Evolutionary conservation across 768 basidiomycete species (phyloP).

Genomic region (Lactifluus hygrophoroides): DNA sequence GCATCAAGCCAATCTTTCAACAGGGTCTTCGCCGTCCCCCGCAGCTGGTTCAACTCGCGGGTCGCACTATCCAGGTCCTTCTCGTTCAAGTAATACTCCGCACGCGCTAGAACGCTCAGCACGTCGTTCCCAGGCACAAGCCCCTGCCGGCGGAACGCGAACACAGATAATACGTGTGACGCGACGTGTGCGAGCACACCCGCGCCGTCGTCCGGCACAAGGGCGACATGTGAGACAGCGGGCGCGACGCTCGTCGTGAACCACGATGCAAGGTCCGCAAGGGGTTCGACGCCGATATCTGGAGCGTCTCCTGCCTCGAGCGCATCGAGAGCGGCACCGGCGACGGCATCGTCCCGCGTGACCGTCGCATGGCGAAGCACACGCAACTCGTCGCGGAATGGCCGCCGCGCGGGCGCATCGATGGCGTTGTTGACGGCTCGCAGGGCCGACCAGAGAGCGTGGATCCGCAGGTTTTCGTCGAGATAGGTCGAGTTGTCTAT

Average conservation of each 20-base stretch:
- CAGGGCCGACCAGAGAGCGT: constrained; percentile 88
- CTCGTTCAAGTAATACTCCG: constrained; percentile 82
- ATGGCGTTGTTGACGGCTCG: constrained; percentile 67
- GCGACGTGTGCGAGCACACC: constrained; percentile 83
- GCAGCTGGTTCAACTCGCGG: constrained; percentile 85
- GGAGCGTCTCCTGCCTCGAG: constrained; percentile 66
- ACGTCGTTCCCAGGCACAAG: constrained; percentile 77
- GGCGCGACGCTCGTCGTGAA: constrained; percentile 78
- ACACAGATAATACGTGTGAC: constrained; percentile 62
- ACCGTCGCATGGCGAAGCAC: constrained; percentile 67
- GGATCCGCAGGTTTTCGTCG: constrained; percentile 87
- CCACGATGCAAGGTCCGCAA: constrained; percentile 87
- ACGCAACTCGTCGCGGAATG: constrained; percentile 87
- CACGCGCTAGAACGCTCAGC: constrained; percentile 76
- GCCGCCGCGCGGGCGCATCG: constrained; percentile 55
- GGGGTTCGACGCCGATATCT: constrained; percentile 77
- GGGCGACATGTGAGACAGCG: constrained; percentile 76
- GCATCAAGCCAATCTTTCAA: constrained; percentile 86
- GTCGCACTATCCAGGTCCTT: constrained; percentile 88
- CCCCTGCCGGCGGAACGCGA: constrained; percentile 76
- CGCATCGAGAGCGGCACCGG: constrained; percentile 55
- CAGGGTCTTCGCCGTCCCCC: constrained; percentile 67
- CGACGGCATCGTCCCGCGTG: constrained; percentile 62
- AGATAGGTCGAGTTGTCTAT: constrained; percentile 86
- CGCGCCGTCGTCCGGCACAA: constrained; percentile 87